Evolutionary conservation across 805 yeast genomes (phyloP).

Genomic region (Saturnispora gosingensis): DNA sequence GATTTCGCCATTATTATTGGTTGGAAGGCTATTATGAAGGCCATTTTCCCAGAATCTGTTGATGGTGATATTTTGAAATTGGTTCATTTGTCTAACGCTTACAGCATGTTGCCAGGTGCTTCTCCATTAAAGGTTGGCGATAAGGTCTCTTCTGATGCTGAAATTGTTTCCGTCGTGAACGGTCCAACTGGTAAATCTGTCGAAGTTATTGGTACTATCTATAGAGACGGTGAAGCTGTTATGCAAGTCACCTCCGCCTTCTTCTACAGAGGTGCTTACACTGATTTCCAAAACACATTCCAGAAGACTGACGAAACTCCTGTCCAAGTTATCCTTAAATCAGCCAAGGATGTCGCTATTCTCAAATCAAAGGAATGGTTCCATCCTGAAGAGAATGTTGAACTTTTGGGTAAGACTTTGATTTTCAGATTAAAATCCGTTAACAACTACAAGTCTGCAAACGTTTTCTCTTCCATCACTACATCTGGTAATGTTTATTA

Average conservation of each 20-base stretch:
- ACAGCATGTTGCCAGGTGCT: constrained; percentile 88
- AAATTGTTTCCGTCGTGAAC: constrained; percentile 79
- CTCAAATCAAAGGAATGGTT: constrained; percentile 97
- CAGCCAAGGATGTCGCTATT: constrained; percentile 87
- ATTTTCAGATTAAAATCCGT: constrained; percentile 85
- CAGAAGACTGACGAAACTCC: constrained; percentile 82
- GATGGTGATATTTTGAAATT: constrained; percentile 93
- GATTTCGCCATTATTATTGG: constrained; percentile 98
- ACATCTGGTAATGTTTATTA: constrained; percentile 79
- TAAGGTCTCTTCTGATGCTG: constrained; percentile 71
- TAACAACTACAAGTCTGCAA: constrained; percentile 68
- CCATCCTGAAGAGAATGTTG: constrained; percentile 64
- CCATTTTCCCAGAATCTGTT: constrained; percentile 93
- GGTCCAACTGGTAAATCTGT: constrained; percentile 92
- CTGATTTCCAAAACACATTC: constrained; percentile 87
- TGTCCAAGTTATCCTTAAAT: constrained; percentile 59
- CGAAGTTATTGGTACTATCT: constrained; percentile 84
- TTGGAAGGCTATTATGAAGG: constrained; percentile 96
- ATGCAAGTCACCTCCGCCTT: constrained; percentile 93
- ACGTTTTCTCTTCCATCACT: constrained; percentile 66
- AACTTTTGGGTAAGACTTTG: constrained; percentile 68
- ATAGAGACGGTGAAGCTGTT: constrained; percentile 67
- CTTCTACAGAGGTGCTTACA: constrained; percentile 90
- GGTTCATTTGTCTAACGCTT: constrained; percentile 92
- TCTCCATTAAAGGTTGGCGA: constrained; percentile 85